Conservation (phyloP, 306 rosid genomes). For the Quillaja saponaria region DNA sequence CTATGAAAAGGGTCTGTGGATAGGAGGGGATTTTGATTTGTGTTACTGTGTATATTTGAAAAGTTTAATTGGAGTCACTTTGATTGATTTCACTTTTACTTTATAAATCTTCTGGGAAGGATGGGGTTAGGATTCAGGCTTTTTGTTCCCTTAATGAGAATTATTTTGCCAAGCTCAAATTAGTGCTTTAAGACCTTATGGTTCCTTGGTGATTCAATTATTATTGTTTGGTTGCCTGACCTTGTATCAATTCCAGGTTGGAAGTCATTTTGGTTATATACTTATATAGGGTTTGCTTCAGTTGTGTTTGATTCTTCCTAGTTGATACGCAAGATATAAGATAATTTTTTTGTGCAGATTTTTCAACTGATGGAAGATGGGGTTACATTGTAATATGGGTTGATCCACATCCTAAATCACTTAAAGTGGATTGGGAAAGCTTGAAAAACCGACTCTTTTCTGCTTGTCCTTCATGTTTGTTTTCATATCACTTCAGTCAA, state of each 20-base stretch:
- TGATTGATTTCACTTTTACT: not conserved
- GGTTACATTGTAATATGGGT: slow-evolving; percentile 80
- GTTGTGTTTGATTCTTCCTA: not conserved
- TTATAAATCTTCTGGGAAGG: not conserved
- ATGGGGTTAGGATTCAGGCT: no score
- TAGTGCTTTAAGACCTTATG: no score
- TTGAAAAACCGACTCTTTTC: slow-evolving; percentile 61
- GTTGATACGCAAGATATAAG: not conserved
- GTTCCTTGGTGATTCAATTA: no score
- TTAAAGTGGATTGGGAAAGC: slow-evolving; percentile 69
- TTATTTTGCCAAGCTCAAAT: no score
- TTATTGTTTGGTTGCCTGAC: no score
- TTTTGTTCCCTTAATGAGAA: no score
- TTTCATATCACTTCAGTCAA: slow-evolving; percentile 47
- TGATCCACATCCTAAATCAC: slow-evolving; percentile 45
- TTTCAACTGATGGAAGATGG: slow-evolving; percentile 89
- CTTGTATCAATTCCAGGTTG: not conserved
- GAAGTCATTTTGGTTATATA: not conserved
- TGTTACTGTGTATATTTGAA: not conserved
- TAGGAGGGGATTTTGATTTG: not conserved
- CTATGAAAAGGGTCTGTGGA: no score
- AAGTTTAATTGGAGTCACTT: not conserved
- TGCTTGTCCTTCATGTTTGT: slow-evolving; percentile 66
- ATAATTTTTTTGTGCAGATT: slow-evolving; percentile 49
- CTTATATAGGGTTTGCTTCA: no score